These are phyloP conservation scores for Jatropha curcas DNA, from an alignment of 345 rosid species.

Conservation along the genomic window DNA sequence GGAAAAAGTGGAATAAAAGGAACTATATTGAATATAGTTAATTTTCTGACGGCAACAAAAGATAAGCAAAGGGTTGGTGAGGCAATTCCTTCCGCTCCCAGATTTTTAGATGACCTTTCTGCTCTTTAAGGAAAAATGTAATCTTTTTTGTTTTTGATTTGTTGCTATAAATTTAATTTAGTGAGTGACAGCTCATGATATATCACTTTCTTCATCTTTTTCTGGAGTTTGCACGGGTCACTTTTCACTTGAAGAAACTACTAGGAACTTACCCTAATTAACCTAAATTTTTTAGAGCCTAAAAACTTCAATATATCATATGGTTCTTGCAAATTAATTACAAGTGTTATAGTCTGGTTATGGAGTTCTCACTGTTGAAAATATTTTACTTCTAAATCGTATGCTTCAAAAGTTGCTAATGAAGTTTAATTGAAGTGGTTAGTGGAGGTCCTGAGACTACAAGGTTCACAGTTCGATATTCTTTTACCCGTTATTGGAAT, in stretches of 20 bases:
- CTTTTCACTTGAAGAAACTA: neutral
- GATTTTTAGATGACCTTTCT: slow-evolving; percentile 26
- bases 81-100: slow-evolving; percentile 24
- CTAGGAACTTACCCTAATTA: neutral
- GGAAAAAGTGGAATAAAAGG: neutral
- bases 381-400: too few relatives aligned
- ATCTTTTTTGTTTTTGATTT: slow-evolving; percentile 1
- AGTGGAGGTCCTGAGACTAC: too few relatives aligned
- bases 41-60: neutral
- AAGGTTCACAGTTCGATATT: too few relatives aligned
- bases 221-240: neutral
- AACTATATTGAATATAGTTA: neutral
- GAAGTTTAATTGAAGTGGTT: too few relatives aligned
- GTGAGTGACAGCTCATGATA: slow-evolving; percentile 29
- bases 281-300: too few relatives aligned
- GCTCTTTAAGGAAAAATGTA: neutral
- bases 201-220: neutral
- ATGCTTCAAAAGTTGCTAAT: too few relatives aligned
- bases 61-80: neutral
- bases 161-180: neutral
- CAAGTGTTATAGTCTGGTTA: too few relatives aligned
- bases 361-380: too few relatives aligned
- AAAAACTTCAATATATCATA: too few relatives aligned
- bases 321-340: too few relatives aligned
- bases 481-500: too few relatives aligned